Conservation (phyloP, 2,329 filamentous ascomycete species). For the Arthrobotrys sinensis region DNA sequence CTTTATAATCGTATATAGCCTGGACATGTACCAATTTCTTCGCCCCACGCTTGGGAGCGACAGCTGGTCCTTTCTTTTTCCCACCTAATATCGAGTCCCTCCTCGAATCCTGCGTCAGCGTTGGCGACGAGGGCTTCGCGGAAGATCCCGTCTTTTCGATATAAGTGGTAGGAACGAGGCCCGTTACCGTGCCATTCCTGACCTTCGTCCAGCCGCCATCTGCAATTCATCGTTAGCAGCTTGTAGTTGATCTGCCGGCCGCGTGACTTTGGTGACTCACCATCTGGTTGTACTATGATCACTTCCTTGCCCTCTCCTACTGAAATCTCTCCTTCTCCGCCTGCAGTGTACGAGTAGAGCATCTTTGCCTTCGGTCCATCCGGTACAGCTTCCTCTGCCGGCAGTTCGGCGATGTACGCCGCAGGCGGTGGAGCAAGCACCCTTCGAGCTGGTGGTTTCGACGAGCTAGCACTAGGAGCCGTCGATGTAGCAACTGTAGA, state of each 20-base stretch:
- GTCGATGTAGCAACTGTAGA: constrained; percentile 39
- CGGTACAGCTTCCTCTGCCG: constrained; percentile 66
- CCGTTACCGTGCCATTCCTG: constrained; percentile 80
- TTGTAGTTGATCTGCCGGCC: constrained; percentile 72
- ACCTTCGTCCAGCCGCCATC: constrained; percentile 85
- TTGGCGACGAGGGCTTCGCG: constrained; percentile 68
- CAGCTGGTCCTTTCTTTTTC: constrained; percentile 92
- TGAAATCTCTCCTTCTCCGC: constrained; percentile 83
- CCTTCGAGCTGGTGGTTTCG: constrained; percentile 67
- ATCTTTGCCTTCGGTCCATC: constrained; percentile 83
- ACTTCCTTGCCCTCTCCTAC: constrained; percentile 85
- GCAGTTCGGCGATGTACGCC: constrained; percentile 81
- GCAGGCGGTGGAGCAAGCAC: constrained; percentile 89
- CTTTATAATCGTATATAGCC: constrained; percentile 91
- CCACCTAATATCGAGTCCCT: constrained; percentile 59
- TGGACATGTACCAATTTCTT: constrained; percentile 96
- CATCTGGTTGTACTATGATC: constrained; percentile 85
- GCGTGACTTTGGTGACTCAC: constrained; percentile 73
- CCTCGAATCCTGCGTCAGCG: constrained; percentile 29
- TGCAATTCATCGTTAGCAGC: constrained; percentile 25
- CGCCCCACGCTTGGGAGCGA: constrained; percentile 89
- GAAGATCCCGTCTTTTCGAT: constrained; percentile 74
- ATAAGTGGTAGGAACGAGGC: constrained; percentile 89
- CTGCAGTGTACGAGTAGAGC: constrained; percentile 88
- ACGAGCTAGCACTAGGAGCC: constrained; percentile 27